These are phyloP conservation scores for Panicum miliaceum DNA, from an alignment of 176 grass and related monocot species.

Conservation along the genomic window DNA sequence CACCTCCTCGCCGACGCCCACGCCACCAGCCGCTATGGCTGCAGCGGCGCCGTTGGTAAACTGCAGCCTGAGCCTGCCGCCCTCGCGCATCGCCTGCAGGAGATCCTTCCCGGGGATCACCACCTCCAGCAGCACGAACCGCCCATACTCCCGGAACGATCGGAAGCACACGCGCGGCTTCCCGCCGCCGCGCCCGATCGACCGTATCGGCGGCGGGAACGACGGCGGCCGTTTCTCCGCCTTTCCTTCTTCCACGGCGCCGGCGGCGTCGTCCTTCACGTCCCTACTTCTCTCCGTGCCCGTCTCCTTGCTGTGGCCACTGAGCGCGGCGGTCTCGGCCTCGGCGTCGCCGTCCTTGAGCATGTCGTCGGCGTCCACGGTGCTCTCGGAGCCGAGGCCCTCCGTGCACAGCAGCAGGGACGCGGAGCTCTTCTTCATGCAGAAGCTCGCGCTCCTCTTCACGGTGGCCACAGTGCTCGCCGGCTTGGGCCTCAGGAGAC, in stretches of 20 bases:
- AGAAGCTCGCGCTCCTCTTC: slow-evolving; percentile 65
- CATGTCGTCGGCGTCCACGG: slow-evolving; percentile 73
- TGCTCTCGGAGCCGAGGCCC: slow-evolving; percentile 84
- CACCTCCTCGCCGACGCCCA: not conserved
- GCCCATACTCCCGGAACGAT: slow-evolving; percentile 56
- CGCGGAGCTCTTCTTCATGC: slow-evolving; percentile 55
- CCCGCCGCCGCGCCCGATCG: slow-evolving; percentile 57
- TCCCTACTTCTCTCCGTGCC: not conserved
- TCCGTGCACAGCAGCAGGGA: slow-evolving; percentile 76
- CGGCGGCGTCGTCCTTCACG: not conserved
- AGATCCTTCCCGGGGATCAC: slow-evolving; percentile 72
- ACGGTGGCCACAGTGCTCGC: not conserved
- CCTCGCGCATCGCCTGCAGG: slow-evolving; percentile 65
- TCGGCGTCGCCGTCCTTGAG: slow-evolving; percentile 48
- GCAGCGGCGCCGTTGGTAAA: slow-evolving; percentile 38
- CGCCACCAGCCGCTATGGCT: not conserved
- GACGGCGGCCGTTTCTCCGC: not conserved
- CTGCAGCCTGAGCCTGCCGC: slow-evolving; percentile 67
- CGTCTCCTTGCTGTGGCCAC: not conserved
- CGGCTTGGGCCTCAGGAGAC: slow-evolving; percentile 48
- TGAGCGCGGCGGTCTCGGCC: not conserved
- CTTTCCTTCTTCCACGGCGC: not conserved
- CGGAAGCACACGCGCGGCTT: slow-evolving; percentile 70
- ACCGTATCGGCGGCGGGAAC: slow-evolving; percentile 79
- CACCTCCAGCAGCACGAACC: slow-evolving; percentile 73